Evolutionary conservation across 2,329 filamentous ascomycete genomes (phyloP).

Genomic region (Phialocephala sp.): DNA sequence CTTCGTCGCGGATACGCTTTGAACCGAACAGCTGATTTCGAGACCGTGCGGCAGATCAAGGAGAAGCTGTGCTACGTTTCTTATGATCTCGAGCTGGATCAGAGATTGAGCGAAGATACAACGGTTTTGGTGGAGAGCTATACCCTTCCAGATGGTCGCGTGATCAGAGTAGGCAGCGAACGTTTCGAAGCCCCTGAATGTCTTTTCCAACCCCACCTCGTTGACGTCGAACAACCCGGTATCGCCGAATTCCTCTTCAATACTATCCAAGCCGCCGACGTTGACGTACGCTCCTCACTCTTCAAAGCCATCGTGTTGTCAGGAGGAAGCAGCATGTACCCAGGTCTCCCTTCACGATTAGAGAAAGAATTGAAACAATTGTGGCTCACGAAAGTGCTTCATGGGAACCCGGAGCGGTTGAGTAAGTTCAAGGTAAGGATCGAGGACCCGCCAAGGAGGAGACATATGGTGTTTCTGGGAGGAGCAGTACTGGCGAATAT

Average conservation of each 20-base stretch:
- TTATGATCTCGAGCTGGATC: constrained; percentile 95
- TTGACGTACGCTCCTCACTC: constrained; percentile 89
- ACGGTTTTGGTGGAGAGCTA: constrained; percentile 97
- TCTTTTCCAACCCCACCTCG: constrained; percentile 96
- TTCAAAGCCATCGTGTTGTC: constrained; percentile 98
- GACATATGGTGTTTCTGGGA: constrained; percentile 99
- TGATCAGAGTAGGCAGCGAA: constrained; percentile 95
- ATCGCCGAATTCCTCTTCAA: constrained; percentile 99
- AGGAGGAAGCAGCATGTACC: constrained; percentile 98
- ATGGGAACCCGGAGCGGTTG: constrained; percentile 89
- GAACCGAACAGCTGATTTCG: constrained; percentile 98
- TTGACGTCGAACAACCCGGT: constrained; percentile 95
- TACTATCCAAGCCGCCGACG: constrained; percentile 94
- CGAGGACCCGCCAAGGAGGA: constrained; percentile 92
- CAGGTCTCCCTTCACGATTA: constrained; percentile 87
- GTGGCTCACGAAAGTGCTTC: constrained; percentile 91
- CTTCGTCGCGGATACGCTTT: constrained; percentile 93
- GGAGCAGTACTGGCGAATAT: constrained; percentile 97
- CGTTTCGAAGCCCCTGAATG: constrained; percentile 98
- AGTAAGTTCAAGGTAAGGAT: constrained; percentile 99
- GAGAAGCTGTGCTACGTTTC: constrained; percentile 99
- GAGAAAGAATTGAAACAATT: constrained; percentile 99
- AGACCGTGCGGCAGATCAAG: constrained; percentile 98
- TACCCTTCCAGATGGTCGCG: constrained; percentile 92
- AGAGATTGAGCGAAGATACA: constrained; percentile 94